Evolutionary conservation across 305 asterid genomes (phyloP).

Genomic region (Galium porrigens): DNA sequence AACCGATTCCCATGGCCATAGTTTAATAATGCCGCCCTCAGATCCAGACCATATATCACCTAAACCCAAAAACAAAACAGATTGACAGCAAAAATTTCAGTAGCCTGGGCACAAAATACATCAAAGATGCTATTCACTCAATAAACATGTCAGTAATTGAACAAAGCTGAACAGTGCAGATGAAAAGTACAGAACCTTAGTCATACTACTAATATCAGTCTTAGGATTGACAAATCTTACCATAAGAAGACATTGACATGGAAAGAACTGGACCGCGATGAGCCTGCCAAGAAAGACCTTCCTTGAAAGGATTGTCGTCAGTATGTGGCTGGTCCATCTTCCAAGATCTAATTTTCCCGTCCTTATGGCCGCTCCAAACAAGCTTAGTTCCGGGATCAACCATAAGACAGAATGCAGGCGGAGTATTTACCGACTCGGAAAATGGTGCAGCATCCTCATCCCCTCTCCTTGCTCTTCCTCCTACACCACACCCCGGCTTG

Average conservation of each 20-base stretch:
- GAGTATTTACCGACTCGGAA: constrained; percentile 48
- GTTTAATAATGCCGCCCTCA: constrained; percentile 57
- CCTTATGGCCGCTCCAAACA: constrained; percentile 92
- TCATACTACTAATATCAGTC: not conserved
- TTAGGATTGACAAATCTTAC: constrained; percentile 23
- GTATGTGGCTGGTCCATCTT: constrained; percentile 62
- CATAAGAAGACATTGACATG: constrained; percentile 62
- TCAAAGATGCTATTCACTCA: not conserved
- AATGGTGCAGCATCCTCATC: constrained; percentile 94
- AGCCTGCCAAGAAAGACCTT: constrained; percentile 88
- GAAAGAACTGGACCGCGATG: constrained; percentile 70
- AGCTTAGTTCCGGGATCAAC: constrained; percentile 66
- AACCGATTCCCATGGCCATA: constrained; percentile 84
- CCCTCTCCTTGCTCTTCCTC: constrained; percentile 61
- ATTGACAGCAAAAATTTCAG: not conserved
- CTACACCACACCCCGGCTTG: constrained; percentile 49
- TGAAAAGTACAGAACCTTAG: not conserved
- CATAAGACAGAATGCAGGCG: constrained; percentile 53
- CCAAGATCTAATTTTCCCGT: constrained; percentile 86
- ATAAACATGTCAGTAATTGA: not conserved
- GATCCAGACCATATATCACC: constrained; percentile 96
- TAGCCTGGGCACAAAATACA: not conserved
- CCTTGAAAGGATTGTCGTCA: constrained; percentile 49
- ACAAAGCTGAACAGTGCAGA: not conserved
- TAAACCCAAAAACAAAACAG: constrained; percentile 17